A percentile compares a stretch with the other conserved stretches of the same genome.
Conservation (phyloP, 768 basidiomycete genomes). For the Russula earlei region DNA sequence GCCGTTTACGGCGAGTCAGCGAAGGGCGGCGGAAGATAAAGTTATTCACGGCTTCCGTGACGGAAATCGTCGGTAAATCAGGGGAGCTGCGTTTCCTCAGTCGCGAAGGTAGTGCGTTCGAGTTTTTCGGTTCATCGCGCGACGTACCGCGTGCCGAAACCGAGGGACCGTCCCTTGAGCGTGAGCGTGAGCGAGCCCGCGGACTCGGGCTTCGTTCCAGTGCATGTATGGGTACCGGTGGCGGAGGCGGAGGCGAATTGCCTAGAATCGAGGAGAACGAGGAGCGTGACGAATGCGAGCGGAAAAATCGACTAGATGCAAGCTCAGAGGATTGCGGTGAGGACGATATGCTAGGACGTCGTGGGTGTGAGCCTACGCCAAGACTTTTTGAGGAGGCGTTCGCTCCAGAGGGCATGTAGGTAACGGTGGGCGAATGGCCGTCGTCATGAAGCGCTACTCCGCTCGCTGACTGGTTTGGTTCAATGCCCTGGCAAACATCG, state of each 20-base stretch:
- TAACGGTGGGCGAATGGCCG: slow-evolving; percentile 6
- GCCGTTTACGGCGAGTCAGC: slow-evolving; percentile 3
- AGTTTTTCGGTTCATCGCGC: not conserved
- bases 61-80: slow-evolving; percentile 43
- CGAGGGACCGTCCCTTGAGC: not conserved
- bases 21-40: slow-evolving; percentile 26
- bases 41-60: slow-evolving; percentile 36
- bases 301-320: slow-evolving; percentile 42
- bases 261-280: slow-evolving; percentile 50
- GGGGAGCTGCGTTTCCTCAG: slow-evolving; percentile 28
- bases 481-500: slow-evolving; percentile 21
- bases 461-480: slow-evolving; percentile 23
- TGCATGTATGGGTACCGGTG: not conserved
- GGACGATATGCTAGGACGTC: slow-evolving; percentile 43
- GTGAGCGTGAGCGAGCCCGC: not conserved
- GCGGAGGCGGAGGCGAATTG: slow-evolving; percentile 8
- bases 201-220: not conserved
- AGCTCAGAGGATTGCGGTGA: slow-evolving; percentile 53
- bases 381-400: not conserved
- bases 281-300: slow-evolving; percentile 39
- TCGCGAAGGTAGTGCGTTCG: not conserved
- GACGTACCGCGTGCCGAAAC: not conserved
- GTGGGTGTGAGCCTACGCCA: not conserved
- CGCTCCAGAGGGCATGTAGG: slow-evolving; percentile 15
- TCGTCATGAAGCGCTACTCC: slow-evolving; percentile 20